phyloP scores from a whole-genome alignment of 129 eudicot genomes.

The Scalesia atractyloides region DNA sequence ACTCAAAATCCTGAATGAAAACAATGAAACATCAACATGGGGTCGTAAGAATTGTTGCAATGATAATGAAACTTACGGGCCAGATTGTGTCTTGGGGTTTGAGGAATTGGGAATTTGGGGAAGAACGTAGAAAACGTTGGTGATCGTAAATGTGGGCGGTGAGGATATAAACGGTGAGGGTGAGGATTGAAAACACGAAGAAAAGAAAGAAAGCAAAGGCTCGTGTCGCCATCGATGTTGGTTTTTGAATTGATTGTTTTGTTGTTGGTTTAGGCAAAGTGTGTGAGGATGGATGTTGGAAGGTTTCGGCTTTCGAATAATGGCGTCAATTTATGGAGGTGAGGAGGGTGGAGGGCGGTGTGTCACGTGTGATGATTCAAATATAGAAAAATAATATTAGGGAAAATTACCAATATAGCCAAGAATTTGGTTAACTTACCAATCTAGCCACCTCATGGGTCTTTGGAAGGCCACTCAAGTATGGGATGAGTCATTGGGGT shows the following conservation, averaged over 20 bases:
- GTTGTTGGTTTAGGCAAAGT: not conserved
- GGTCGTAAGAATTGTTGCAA: not conserved
- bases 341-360: conserved; percentile 14
- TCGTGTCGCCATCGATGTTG: conserved; percentile 58
- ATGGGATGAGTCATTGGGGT: too few species aligned
- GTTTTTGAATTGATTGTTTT: not conserved
- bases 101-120: conserved; percentile 20
- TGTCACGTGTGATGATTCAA: conserved; percentile 27
- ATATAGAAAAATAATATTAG: not conserved
- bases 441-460: too few species aligned
- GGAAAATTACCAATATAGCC: too few species aligned
- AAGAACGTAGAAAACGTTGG: conserved; percentile 22
- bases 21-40: not conserved
- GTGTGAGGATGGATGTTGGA: not conserved
- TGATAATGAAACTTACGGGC: conserved; percentile 58
- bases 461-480: too few species aligned
- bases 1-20: conserved; percentile 60
- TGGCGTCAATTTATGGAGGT: conserved; percentile 35
- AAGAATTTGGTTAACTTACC: too few species aligned
- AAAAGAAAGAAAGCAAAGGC: conserved; percentile 46
- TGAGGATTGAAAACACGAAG: conserved; percentile 43
- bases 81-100: conserved; percentile 51
- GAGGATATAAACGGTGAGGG: conserved; percentile 46
- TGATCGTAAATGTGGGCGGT: conserved; percentile 26
- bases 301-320: conserved; percentile 9